Conservation (phyloP, 257 asterid genomes). For the Oldenlandia corymbosa region DNA sequence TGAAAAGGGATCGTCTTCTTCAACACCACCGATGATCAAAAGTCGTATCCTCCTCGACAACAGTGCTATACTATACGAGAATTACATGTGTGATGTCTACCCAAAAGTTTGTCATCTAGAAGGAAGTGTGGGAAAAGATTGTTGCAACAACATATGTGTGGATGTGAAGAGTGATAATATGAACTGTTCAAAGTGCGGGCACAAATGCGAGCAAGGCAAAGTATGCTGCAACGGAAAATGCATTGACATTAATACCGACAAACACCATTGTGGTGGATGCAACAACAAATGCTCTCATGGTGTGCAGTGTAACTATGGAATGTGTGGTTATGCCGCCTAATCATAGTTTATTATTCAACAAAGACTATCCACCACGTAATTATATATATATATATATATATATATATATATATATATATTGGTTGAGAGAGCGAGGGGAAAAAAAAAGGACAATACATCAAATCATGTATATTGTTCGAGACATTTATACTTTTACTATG, state of each 20-base stretch:
- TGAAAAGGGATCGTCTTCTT: no score
- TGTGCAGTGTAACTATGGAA: constrained; percentile 22
- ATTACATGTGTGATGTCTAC: constrained; percentile 25
- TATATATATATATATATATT: no score
- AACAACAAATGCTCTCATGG: constrained; percentile 26
- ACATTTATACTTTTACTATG: no score
- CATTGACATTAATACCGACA: constrained; percentile 22
- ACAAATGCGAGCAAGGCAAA: constrained; percentile 24
- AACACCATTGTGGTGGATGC: constrained; percentile 34
- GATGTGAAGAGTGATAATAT: constrained; percentile 24
- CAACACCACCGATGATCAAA: constrained; percentile 20
- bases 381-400: no score
- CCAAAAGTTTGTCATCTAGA: constrained; percentile 27
- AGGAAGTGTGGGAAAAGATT: constrained; percentile 29
- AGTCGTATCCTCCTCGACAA: no score
- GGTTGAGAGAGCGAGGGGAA: no score
- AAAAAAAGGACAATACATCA: no score
- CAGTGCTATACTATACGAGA: no score
- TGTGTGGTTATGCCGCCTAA: constrained; percentile 30
- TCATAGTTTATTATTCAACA: no score
- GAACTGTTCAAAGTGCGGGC: constrained; percentile 30
- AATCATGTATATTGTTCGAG: no score
- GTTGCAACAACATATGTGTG: constrained; percentile 36
- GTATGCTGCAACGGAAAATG: constrained; percentile 29
- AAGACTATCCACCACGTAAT: no score